Conservation (phyloP, 345 rosid species). For the Raphanus sativus region DNA sequence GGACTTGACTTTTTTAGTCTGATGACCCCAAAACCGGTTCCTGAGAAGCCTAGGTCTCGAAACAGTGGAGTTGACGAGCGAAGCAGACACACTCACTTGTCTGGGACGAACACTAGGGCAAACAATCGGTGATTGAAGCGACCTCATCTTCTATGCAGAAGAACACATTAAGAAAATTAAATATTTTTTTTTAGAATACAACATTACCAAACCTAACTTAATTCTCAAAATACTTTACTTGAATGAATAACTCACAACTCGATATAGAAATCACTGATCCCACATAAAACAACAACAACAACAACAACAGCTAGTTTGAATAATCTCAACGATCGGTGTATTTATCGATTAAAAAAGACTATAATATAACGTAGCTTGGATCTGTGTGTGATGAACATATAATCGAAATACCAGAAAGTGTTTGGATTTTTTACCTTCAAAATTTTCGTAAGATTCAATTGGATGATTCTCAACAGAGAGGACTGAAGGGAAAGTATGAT, state of each 20-base stretch:
- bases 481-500: constrained; percentile 3
- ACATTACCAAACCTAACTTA: constrained; percentile 11
- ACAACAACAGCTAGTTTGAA: neutral
- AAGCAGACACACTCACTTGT: constrained; percentile 37
- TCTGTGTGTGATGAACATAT: neutral
- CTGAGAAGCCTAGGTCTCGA: constrained; percentile 26
- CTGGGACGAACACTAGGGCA: constrained; percentile 62
- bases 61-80: constrained; percentile 38
- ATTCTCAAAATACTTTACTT: neutral
- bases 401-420: neutral
- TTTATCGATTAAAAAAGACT: neutral
- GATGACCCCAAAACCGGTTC: constrained; percentile 51
- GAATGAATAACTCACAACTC: too few relatives aligned
- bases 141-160: constrained; percentile 49
- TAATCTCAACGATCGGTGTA: constrained; percentile 4
- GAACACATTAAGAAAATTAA: neutral
- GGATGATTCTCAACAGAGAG: constrained; percentile 15
- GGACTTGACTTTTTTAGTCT: constrained; percentile 36
- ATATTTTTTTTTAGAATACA: constrained; percentile 2
- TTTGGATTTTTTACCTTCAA: neutral
- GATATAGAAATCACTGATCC: neutral
- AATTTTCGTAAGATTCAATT: constrained; percentile 1
- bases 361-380: neutral
- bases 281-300: neutral
- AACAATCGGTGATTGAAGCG: constrained; percentile 70